Base-by-base conservation (phyloP, 352 stramenopile genomes). In the Plasmopara halstedii region DNA sequence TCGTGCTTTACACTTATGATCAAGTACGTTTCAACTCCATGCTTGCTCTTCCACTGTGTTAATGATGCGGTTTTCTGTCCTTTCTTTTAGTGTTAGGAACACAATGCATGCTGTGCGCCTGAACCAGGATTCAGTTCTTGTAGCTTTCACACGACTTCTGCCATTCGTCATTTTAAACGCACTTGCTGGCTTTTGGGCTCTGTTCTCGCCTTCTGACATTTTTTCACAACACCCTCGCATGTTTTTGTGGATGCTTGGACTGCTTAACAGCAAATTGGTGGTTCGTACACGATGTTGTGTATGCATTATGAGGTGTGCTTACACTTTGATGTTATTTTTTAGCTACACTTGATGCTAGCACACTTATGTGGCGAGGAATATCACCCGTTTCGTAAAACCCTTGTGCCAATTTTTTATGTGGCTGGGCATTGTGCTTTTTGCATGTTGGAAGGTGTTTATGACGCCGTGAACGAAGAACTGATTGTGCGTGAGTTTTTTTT, bases 401-500 rank as follows among this genome's bases (percentile, higher is more conserved):
- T 94, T 13, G 82, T 91, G 43, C 82, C 82, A n/a, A 85, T 94
- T 45, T 89, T 94, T 50, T 94, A 89, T 61, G 80, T 94, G 17
- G 82, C 82, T 13, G 82, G 68, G 19, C 82, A 94, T 53, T 86
- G 72, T 54, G 65, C 69, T 29, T 93, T 90, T 58, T 78, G 76
- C 43, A 85, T 89, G 71, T 37, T 87, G 42, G 72, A 93, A 54
- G 79, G 77, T 26, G 81, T 88, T 34, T 87, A 90, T 62, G 75
- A 88, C 42, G 60, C 79, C 17, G 81, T 88, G 50, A 88, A 88
- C 63, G 79, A 94, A 31, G 63, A 68, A 15, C 63, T 94, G 14
- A 78, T 88, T 42, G 62, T 94, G 53, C 81, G 87, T 34, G 82
- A 94, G 57, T 94, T 94, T 47, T 94, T 91, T 49, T 94, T 90